Evolutionary conservation across 345 rosid species (phyloP), one percentile per base, ranked within the genome.

Genomic region (Pugionium cornutum): DNA sequence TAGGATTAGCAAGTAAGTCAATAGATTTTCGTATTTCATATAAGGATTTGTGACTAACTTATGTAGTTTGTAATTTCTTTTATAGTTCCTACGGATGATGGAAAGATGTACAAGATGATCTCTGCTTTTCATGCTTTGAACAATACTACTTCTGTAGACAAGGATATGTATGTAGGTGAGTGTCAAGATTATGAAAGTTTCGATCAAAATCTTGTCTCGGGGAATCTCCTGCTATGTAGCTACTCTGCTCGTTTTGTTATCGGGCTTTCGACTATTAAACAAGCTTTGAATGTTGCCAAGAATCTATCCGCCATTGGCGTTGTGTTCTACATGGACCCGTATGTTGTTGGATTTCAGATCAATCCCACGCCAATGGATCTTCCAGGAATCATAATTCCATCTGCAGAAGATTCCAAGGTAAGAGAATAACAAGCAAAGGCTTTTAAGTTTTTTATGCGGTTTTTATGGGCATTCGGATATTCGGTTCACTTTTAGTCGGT

Each of bases 311-410:
- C 96, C n/a, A 68, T 77, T 50, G 98, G 96, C 2, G 79, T 92
- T 53, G 97, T 92, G 64, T 89, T 92, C 83, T 88, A 77, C 46
- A 83, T 83, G 92, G 97, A 92, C 74, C 92, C 98, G 2, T 92
- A 80, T 51, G 96, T 88, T 25, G 76, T 89, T 33, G 99, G 95
- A 8, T 92, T 83, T 79, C 96, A 85, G 84, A 83, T 89, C 48
- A 92, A 89, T 77, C 97, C 99, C 44, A 86, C 74, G 2, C 99
- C 92, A 2, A 62, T 92, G 92, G 68, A 64, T 57, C 84, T 88
- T 73, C 85, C 99, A 0, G 97, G 99, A 75, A 82, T 92, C 81
- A 88, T 92, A 64, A 77, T 92, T 76, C 80, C 97, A 49, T 82
- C 96, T 27, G 67, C 92, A 41, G 89, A 88, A 59, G 97, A 92